phyloP scores from a whole-genome alignment of 2,329 filamentous ascomycete species.

The Lachnellula arida region DNA sequence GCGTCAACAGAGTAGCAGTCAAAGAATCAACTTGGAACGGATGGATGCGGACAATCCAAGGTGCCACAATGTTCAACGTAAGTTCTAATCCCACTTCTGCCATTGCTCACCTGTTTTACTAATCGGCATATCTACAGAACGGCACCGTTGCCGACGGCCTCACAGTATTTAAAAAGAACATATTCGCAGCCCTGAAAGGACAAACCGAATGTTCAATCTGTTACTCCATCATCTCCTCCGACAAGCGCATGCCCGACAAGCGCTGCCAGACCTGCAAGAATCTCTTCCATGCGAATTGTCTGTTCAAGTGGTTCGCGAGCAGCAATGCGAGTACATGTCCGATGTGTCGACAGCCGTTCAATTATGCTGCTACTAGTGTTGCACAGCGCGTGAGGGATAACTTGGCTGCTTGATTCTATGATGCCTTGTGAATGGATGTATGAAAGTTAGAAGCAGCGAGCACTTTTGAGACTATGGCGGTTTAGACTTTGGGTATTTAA shows the following conservation, averaged over 20 bases:
- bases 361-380: constrained; percentile 37
- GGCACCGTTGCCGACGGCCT: constrained; percentile 85
- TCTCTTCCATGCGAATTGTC: constrained; percentile 80
- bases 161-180: constrained; percentile 78
- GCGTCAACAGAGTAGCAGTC: constrained; percentile 79
- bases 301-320: constrained; percentile 96
- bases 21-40: constrained; percentile 88
- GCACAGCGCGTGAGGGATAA: not conserved
- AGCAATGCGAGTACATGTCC: constrained; percentile 91
- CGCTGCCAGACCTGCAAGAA: constrained; percentile 90
- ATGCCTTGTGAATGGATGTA: too few species aligned
- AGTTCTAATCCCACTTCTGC: constrained; percentile 21
- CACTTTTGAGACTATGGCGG: too few species aligned
- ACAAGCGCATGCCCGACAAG: constrained; percentile 90
- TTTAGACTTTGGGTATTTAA: constrained; percentile 22
- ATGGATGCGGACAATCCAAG: constrained; percentile 84
- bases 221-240: constrained; percentile 86
- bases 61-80: constrained; percentile 85
- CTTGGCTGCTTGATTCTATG: not conserved
- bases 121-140: constrained; percentile 45
- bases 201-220: constrained; percentile 96
- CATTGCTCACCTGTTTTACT: not conserved
- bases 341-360: constrained; percentile 84
- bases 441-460: too few species aligned
- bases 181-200: constrained; percentile 82